phyloP scores from a whole-genome alignment of 2,329 filamentous ascomycete species.

The Aureobasidium sp. region DNA sequence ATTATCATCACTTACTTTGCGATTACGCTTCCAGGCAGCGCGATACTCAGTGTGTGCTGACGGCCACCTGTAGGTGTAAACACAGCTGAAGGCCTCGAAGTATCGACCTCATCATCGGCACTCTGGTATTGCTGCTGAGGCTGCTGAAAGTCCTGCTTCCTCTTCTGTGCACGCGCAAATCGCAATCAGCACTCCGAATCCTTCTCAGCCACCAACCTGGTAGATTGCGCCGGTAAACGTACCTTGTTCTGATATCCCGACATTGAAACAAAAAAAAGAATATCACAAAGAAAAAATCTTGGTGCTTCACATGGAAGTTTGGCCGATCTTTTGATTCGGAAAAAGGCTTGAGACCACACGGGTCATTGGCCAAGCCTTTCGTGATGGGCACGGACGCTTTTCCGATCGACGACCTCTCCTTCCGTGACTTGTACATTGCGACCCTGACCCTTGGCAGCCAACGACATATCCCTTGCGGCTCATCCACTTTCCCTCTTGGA shows the following conservation, averaged over 20 bases:
- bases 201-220: not conserved
- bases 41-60: constrained; percentile 68
- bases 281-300: not conserved
- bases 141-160: constrained; percentile 21
- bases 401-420: not conserved
- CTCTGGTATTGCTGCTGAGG: constrained; percentile 18
- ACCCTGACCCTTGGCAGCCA: not conserved
- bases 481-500: not conserved
- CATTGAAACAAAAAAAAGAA: not conserved
- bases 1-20: constrained; percentile 52
- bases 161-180: constrained; percentile 20
- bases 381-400: not conserved
- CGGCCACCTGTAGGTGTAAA: constrained; percentile 61
- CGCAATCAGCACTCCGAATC: not conserved
- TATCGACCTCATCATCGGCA: constrained; percentile 33
- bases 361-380: not conserved
- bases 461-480: constrained; percentile 1
- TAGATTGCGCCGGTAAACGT: not conserved
- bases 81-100: constrained; percentile 61
- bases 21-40: constrained; percentile 70
- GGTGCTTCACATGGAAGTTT: constrained; percentile 3
- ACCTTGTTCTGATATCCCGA: constrained; percentile 13
- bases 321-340: not conserved
- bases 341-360: not conserved
- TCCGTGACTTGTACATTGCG: not conserved